phyloP scores from a whole-genome alignment of 768 basidiomycete genomes.

The Suillus variegatus region DNA sequence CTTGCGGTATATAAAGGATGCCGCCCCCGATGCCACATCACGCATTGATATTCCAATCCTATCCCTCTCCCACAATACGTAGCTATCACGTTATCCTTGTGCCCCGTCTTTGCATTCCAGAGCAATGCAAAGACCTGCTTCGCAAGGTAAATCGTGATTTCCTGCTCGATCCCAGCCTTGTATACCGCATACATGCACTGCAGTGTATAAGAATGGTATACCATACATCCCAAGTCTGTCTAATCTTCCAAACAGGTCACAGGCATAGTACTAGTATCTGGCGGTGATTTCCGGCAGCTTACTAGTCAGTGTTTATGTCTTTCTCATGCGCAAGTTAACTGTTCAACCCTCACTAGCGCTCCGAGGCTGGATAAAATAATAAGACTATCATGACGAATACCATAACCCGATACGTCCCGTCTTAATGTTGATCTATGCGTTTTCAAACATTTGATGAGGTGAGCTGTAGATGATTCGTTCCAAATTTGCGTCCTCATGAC shows the following conservation, averaged over 20 bases:
- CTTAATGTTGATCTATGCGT: background rate
- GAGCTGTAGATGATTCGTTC: background rate
- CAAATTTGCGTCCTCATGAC: background rate
- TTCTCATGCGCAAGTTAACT: background rate
- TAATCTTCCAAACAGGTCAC: too few relatives aligned
- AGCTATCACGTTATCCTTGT: background rate
- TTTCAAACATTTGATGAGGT: background rate
- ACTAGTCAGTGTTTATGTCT: background rate
- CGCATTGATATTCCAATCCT: background rate
- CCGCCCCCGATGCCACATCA: background rate
- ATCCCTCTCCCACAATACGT: background rate
- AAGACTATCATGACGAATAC: background rate
- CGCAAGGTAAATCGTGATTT: background rate
- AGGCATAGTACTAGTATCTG: background rate
- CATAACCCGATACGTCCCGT: background rate
- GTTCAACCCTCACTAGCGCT: background rate
- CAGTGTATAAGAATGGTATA: background rate
- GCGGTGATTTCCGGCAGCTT: background rate
- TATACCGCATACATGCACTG: background rate
- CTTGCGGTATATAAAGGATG: background rate
- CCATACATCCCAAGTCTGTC: too few relatives aligned
- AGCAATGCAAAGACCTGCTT: background rate
- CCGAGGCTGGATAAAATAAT: background rate
- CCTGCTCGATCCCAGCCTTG: background rate
- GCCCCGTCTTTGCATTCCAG: slow-evolving; percentile 3